A percentile compares a stretch with the other conserved stretches of the same genome.
These are phyloP conservation scores for Chiua virens DNA, from an alignment of 768 basidiomycete genomes.

Conservation along the genomic window DNA sequence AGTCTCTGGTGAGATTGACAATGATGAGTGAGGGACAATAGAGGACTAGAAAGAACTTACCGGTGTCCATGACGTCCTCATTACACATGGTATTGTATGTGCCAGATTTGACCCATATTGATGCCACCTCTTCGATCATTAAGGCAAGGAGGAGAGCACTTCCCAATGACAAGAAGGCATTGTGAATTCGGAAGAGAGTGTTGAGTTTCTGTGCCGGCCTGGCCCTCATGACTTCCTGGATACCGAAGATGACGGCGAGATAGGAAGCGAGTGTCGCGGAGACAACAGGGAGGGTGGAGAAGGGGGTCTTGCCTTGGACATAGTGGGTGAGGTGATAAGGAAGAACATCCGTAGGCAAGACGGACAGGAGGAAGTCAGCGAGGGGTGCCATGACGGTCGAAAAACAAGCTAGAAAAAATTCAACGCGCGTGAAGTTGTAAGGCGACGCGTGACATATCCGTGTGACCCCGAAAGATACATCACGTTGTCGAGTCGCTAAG, in stretches of 20 bases:
- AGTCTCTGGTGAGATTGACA: constrained; percentile 54
- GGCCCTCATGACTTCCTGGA: constrained; percentile 82
- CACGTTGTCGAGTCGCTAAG: too few species aligned
- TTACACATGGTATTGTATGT: constrained; percentile 78
- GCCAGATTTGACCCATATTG: constrained; percentile 71
- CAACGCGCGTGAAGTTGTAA: constrained; percentile 27
- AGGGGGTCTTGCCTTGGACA: constrained; percentile 55
- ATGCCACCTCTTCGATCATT: constrained; percentile 90
- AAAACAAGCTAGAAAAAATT: constrained; percentile 22
- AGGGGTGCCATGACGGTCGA: constrained; percentile 61
- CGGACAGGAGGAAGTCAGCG: constrained; percentile 66
- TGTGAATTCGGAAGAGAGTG: constrained; percentile 85
- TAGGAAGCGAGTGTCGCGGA: constrained; percentile 70
- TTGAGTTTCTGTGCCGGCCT: constrained; percentile 73
- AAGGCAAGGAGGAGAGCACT: constrained; percentile 83
- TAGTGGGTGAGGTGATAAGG: constrained; percentile 43
- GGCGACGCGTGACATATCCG: constrained; percentile 32
- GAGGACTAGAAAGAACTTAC: constrained; percentile 47
- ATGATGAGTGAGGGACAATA: constrained; percentile 1
- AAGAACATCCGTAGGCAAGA: constrained; percentile 49
- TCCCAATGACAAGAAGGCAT: constrained; percentile 81
- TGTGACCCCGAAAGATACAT: background rate
- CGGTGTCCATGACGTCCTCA: constrained; percentile 77
- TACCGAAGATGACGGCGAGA: constrained; percentile 85
- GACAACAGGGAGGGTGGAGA: constrained; percentile 67